Percentiles rank a stretch among this genome's conserved stretches.
Evolutionary conservation across 2,329 filamentous ascomycete species (phyloP).

Genomic region (Penicillium sp.): DNA sequence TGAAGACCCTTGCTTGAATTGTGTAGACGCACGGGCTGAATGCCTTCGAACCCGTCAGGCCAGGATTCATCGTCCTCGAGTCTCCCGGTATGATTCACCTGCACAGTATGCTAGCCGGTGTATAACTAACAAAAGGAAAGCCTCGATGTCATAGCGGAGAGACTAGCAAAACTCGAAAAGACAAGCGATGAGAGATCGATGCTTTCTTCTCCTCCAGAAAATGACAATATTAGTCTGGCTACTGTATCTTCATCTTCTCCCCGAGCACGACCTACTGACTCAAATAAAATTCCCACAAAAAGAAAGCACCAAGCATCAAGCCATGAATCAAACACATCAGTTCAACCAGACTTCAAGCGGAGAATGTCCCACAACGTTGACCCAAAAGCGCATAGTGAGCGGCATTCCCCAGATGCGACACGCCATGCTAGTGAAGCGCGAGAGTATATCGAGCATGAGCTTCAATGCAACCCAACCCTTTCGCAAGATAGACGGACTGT

Average conservation of each 20-base stretch:
- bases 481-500: slow-evolving; percentile 26
- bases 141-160: slow-evolving; percentile 21
- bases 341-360: slow-evolving; percentile 11
- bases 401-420: slow-evolving; percentile 21
- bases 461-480: slow-evolving; percentile 26
- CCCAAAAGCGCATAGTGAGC: slow-evolving; percentile 10
- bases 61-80: slow-evolving; percentile 25
- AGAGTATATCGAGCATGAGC: slow-evolving; percentile 29
- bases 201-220: slow-evolving; percentile 14
- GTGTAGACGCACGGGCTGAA: slow-evolving; percentile 43
- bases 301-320: slow-evolving; percentile 13
- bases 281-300: slow-evolving; percentile 1
- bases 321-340: neutral
- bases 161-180: slow-evolving; percentile 26
- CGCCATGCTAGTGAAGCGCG: slow-evolving; percentile 26
- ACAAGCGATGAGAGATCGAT: slow-evolving; percentile 7
- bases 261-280: neutral
- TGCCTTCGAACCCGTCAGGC: slow-evolving; percentile 35
- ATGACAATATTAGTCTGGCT: slow-evolving; percentile 5
- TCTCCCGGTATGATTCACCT: slow-evolving; percentile 21
- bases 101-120: neutral
- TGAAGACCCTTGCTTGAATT: slow-evolving; percentile 50
- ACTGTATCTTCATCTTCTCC: slow-evolving; percentile 19
- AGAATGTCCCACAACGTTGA: slow-evolving; percentile 14
- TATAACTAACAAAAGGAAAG: slow-evolving; percentile 13